Evolutionary conservation across 2,329 filamentous ascomycete genomes (phyloP).

Genomic region (Cyphellophora europaea): DNA sequence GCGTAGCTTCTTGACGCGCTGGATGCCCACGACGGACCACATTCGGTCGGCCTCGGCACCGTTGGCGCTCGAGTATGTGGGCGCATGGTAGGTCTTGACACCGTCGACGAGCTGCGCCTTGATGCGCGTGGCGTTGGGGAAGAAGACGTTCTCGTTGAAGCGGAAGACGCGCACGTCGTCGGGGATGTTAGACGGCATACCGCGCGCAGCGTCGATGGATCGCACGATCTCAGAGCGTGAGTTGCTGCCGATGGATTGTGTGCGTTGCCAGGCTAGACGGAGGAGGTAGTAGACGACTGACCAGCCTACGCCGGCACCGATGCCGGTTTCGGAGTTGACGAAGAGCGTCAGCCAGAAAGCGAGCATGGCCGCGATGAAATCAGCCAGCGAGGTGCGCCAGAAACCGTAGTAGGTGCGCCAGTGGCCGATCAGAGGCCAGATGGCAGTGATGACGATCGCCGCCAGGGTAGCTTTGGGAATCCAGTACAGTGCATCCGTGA

Average conservation of each 20-base stretch:
- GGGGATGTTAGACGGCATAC: conserved; percentile 20
- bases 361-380: conserved; percentile 54
- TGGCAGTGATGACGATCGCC: conserved; percentile 57
- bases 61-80: conserved; percentile 26
- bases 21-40: conserved; percentile 45
- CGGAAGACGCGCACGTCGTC: conserved; percentile 46
- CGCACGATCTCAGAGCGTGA: conserved; percentile 20
- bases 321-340: conserved; percentile 50
- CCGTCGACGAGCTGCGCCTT: conserved; percentile 41
- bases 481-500: conserved; percentile 54
- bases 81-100: conserved; percentile 37
- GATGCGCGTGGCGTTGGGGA: conserved; percentile 48
- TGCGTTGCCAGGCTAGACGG: conserved; percentile 43
- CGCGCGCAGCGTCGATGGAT: conserved; percentile 16
- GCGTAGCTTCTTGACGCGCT: conserved; percentile 37
- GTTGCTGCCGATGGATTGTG: conserved; percentile 21
- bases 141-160: conserved; percentile 49
- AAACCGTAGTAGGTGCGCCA: conserved; percentile 52
- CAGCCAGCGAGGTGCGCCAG: conserved; percentile 54
- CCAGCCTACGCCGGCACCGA: conserved; percentile 52
- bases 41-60: conserved; percentile 32
- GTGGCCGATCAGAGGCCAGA: conserved; percentile 51
- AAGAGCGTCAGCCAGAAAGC: conserved; percentile 57
- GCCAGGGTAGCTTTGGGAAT: conserved; percentile 55
- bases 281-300: conserved; percentile 53